Percentiles rank a stretch among this genome's conserved stretches.
phyloP scores from a whole-genome alignment of 1,284 basidiomycete genomes.

The Rhodofomes roseus region DNA sequence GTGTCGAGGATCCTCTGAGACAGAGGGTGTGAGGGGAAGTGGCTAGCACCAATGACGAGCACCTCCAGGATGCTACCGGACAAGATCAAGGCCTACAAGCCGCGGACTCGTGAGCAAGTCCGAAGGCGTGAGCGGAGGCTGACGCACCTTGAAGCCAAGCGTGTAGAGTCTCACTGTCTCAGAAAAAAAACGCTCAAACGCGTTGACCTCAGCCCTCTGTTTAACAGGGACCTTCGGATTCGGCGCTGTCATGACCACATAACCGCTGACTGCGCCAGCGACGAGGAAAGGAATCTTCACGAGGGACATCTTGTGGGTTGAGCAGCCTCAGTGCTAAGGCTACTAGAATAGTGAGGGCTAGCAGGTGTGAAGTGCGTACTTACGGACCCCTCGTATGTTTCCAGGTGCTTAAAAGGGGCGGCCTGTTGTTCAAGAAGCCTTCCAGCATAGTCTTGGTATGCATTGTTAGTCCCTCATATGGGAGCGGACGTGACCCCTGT shows the following conservation, averaged over 20 bases:
- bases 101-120: background rate
- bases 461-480: too few species aligned
- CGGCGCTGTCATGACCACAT: conserved; percentile 1
- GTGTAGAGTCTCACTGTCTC: background rate
- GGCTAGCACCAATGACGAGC: conserved; percentile 3
- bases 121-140: background rate
- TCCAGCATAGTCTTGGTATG: too few species aligned
- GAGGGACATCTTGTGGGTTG: background rate
- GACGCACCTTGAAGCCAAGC: background rate
- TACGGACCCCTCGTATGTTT: too few species aligned
- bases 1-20: background rate
- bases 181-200: conserved; percentile 1
- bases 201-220: background rate
- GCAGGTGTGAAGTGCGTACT: too few species aligned
- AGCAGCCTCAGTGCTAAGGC: background rate
- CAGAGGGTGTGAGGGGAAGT: background rate
- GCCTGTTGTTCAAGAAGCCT: too few species aligned
- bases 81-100: background rate
- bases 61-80: background rate
- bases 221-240: background rate
- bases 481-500: too few species aligned
- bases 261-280: background rate
- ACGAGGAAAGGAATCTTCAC: conserved; percentile 4
- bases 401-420: too few species aligned
- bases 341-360: too few species aligned